A percentile compares a stretch with the other conserved stretches of the same genome.
Evolutionary conservation across 179 eudicot species (phyloP).

Genomic region (Gypsophila paniculata): DNA sequence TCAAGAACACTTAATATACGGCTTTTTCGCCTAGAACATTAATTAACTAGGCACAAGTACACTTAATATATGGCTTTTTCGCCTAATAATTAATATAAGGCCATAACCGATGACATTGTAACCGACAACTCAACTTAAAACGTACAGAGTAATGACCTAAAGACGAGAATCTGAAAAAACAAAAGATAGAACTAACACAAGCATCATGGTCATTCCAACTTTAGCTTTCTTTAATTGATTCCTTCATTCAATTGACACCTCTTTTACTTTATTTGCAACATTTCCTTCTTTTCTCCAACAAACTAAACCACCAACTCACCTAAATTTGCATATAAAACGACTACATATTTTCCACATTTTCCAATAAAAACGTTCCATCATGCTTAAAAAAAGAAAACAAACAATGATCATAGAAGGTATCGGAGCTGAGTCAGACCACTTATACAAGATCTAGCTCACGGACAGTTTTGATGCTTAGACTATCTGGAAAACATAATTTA

Average conservation of each 20-base stretch:
- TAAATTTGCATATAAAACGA: conserved; percentile 20
- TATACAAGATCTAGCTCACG: neutral
- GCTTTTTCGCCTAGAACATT: conserved; percentile 4
- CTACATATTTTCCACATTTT: conserved; percentile 17
- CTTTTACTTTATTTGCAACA: conserved; percentile 24
- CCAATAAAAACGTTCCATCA: conserved; percentile 12
- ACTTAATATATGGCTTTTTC: too few relatives aligned
- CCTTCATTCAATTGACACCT: conserved; percentile 29
- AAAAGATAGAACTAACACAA: conserved; percentile 18
- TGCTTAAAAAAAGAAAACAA: neutral
- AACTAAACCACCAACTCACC: conserved; percentile 15
- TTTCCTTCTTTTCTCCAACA: conserved; percentile 30
- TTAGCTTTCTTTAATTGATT: conserved; percentile 44
- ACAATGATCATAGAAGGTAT: conserved; percentile 9
- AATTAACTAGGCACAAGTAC: too few relatives aligned
- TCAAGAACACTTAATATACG: neutral
- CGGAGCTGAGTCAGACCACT: conserved; percentile 29
- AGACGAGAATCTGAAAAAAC: conserved; percentile 26
- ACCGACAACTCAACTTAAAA: conserved; percentile 6
- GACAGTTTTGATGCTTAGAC: conserved; percentile 6
- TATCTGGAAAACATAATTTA: neutral
- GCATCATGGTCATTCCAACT: conserved; percentile 27
- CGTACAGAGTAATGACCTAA: conserved; percentile 15
- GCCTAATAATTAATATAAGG: neutral
- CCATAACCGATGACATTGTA: neutral